Evolutionary conservation across 2,329 filamentous ascomycete species (phyloP), one percentile per base, ranked within the genome.

Genomic region (Aspergillus caelatus): DNA sequence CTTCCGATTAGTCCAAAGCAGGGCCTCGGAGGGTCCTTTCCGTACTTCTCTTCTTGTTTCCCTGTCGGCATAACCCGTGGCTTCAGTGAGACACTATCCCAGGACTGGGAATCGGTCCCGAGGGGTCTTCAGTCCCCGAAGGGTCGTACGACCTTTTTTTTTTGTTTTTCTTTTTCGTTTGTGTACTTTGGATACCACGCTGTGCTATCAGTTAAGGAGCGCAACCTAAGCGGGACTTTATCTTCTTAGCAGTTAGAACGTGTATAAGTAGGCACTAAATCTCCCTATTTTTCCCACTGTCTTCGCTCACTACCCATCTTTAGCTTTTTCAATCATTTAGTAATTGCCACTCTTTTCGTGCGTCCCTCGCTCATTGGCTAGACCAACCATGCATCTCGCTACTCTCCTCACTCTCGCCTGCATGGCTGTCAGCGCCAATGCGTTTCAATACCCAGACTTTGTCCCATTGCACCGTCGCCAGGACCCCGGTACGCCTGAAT

Each of bases 401-500:
- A 54, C 14, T 19, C 34, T 60, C 16, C 11, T 52, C 7, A 34
- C 46, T 26, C 39, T 60, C 19, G 26, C 36, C 58, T 60, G 56
- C 34, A n/a, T 68, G 34, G 30, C 59, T 6, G 53, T 53, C 19
- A 61, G 63, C 12, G 28, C 56, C 23, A 12, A 32, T 39, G 63
- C 62, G 3, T 57, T 60, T 16, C 39, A 63, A 10, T 60, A 60
- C 36, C 58, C 58, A 7, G 48, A 60, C 48, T 56, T 39, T 28
- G 52, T 56, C 57, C 57, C 67, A 54, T 30, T 52, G 6, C 57
- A 57, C 23, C 60, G 61, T 56, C 34, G 59, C 55, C 39, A 61
- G 39, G 57, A 65, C 21, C 72, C 71, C 1, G 75, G 72, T 8
- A 74, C 70, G 28, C 71, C 73, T 5, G 63, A 71, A n/a, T 78